Percentiles rank a stretch among this genome's conserved stretches.
Conservation (phyloP, 768 basidiomycete species). For the Clavulina sp. region DNA sequence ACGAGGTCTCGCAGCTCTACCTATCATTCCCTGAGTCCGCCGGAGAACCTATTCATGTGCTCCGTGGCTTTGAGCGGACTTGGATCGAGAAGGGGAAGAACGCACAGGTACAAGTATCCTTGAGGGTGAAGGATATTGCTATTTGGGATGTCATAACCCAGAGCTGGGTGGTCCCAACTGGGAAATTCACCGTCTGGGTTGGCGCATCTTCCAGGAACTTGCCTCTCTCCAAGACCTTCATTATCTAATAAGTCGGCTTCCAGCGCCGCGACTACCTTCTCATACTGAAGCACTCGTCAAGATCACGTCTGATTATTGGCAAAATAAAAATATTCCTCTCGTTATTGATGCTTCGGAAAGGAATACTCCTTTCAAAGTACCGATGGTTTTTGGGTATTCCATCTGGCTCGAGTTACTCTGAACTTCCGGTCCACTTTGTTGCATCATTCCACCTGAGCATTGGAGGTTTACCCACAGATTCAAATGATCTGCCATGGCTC, state of each 20-base stretch:
- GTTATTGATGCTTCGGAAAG: too few species aligned
- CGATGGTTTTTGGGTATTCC: too few species aligned
- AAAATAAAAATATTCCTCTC: too few species aligned
- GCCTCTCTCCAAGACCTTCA: constrained; percentile 50
- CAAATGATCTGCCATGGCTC: too few species aligned
- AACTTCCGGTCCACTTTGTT: too few species aligned
- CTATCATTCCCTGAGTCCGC: constrained; percentile 10
- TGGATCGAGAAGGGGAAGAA: constrained; percentile 9
- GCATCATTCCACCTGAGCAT: too few species aligned
- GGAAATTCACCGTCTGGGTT: constrained; percentile 7
- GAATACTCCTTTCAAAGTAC: too few species aligned
- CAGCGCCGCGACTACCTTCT: constrained; percentile 64
- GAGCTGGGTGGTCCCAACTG: constrained; percentile 19
- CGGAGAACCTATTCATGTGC: constrained; percentile 11
- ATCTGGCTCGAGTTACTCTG: too few species aligned
- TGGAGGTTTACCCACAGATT: too few species aligned
- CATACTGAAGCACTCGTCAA: too few species aligned
- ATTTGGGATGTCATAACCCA: constrained; percentile 13
- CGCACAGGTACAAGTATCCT: background rate
- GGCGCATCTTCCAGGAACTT: constrained; percentile 8
- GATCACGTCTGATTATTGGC: too few species aligned
- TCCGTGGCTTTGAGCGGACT: constrained; percentile 13
- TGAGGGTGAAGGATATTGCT: constrained; percentile 5
- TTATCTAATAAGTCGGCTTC: constrained; percentile 50
- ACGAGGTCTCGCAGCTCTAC: constrained; percentile 17